Percentiles rank a stretch among this genome's conserved stretches.
Evolutionary conservation across 441 rosid genomes (phyloP).

Genomic region (Melastoma candidum): DNA sequence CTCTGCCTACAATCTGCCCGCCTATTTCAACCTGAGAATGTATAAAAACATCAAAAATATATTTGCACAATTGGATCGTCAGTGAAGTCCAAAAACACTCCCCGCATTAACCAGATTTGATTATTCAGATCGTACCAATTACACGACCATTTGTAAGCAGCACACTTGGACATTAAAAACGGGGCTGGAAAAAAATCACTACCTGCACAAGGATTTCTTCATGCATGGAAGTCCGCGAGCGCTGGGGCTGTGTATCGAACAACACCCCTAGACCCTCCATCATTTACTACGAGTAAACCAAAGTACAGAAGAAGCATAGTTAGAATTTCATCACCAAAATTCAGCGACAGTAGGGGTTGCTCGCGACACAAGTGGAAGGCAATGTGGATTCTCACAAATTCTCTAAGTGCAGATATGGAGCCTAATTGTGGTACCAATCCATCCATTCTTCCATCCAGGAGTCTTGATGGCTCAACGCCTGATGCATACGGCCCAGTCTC

Average conservation of each 20-base stretch:
- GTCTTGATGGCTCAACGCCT: slow-evolving; percentile 48
- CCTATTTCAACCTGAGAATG: slow-evolving; percentile 75
- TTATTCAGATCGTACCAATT: neutral
- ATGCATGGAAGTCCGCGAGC: slow-evolving; percentile 43
- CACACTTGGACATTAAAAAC: neutral
- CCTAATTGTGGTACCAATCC: slow-evolving; percentile 45
- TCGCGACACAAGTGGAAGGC: neutral
- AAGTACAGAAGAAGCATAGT: neutral
- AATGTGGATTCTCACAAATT: slow-evolving; percentile 52
- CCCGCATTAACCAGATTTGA: neutral
- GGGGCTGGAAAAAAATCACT: slow-evolving; percentile 14
- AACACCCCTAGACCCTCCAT: slow-evolving; percentile 67
- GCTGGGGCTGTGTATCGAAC: slow-evolving; percentile 52
- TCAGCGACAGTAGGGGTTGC: neutral
- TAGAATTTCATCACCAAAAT: neutral
- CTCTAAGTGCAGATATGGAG: slow-evolving; percentile 77
- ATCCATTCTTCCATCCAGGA: slow-evolving; percentile 63
- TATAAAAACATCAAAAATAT: slow-evolving; percentile 8
- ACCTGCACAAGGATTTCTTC: slow-evolving; percentile 91
- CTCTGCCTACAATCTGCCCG: slow-evolving; percentile 84
- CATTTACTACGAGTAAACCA: slow-evolving; percentile 44
- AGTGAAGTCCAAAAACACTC: neutral
- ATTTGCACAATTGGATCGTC: neutral
- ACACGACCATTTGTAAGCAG: slow-evolving; percentile 4
- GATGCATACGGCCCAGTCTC: slow-evolving; percentile 42